Conservation (phyloP, 2,329 filamentous ascomycete species). For the Colletotrichum eremochloae region DNA sequence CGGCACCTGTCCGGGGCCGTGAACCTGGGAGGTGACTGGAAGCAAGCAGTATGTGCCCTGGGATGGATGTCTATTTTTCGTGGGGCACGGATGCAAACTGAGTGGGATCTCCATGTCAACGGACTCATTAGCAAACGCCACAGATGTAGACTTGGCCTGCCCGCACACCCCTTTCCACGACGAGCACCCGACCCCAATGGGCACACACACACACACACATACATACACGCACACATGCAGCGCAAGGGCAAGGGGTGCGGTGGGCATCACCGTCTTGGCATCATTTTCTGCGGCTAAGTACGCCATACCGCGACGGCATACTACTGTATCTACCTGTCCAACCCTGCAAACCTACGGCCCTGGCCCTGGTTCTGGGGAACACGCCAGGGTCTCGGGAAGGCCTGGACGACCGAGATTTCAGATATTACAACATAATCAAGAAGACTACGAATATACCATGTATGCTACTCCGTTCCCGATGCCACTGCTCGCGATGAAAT, state of each 20-base stretch:
- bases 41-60: background rate
- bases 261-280: conserved; percentile 16
- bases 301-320: conserved; percentile 9
- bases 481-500: conserved; percentile 1
- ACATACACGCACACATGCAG: background rate
- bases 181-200: conserved; percentile 21
- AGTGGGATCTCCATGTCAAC: background rate
- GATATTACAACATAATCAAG: background rate
- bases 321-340: background rate
- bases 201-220: background rate
- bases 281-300: background rate
- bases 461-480: background rate
- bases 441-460: background rate
- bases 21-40: background rate
- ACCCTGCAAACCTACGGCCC: conserved; percentile 1
- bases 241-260: conserved; percentile 7
- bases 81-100: conserved; percentile 17
- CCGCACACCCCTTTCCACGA: background rate
- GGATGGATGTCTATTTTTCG: conserved; percentile 8
- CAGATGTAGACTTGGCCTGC: conserved; percentile 14
- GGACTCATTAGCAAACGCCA: conserved; percentile 28
- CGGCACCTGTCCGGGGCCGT: background rate
- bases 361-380: background rate
- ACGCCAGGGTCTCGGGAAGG: conserved; percentile 8
- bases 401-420: too few relatives aligned